Conservation (phyloP, 2,329 filamentous ascomycete species). For the Exophiala spinifera region DNA sequence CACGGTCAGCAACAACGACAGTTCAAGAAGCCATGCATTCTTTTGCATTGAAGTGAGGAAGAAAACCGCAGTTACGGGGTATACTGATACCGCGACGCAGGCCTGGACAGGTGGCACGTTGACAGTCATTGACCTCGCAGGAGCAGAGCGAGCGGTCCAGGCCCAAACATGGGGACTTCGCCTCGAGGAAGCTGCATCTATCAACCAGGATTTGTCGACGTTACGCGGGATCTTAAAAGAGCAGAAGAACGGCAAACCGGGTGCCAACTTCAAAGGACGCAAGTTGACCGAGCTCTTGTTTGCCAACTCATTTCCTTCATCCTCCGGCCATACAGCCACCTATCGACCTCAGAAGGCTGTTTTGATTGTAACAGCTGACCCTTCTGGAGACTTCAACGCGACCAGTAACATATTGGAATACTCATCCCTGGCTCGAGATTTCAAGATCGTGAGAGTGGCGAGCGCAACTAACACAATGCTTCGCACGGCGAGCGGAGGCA, state of each 20-base stretch:
- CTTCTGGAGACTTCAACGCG: constrained; percentile 89
- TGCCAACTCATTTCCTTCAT: constrained; percentile 78
- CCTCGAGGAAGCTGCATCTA: too few species aligned
- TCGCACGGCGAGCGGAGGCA: constrained; percentile 29
- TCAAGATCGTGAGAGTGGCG: constrained; percentile 84
- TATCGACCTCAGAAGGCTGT: constrained; percentile 74
- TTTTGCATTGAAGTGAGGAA: constrained; percentile 96
- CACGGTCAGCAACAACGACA: constrained; percentile 89
- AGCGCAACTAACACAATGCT: constrained; percentile 72
- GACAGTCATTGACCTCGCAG: constrained; percentile 36
- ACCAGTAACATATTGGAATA: constrained; percentile 95
- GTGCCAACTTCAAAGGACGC: constrained; percentile 78
- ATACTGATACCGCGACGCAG: constrained; percentile 55
- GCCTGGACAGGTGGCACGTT: constrained; percentile 40
- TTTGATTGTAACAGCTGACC: constrained; percentile 96
- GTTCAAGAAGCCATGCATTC: constrained; percentile 90
- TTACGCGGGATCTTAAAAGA: constrained; percentile 95
- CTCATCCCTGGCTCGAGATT: constrained; percentile 85
- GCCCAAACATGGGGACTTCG: constrained; percentile 92
- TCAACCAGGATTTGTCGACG: constrained; percentile 98
- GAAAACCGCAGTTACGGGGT: constrained; percentile 52
- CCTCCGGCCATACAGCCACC: constrained; percentile 48
- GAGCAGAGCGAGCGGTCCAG: constrained; percentile 84
- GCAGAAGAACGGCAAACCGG: constrained; percentile 76
- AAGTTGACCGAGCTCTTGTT: constrained; percentile 82